Conservation (phyloP, 129 eudicot species). For the Lonicera japonica region DNA sequence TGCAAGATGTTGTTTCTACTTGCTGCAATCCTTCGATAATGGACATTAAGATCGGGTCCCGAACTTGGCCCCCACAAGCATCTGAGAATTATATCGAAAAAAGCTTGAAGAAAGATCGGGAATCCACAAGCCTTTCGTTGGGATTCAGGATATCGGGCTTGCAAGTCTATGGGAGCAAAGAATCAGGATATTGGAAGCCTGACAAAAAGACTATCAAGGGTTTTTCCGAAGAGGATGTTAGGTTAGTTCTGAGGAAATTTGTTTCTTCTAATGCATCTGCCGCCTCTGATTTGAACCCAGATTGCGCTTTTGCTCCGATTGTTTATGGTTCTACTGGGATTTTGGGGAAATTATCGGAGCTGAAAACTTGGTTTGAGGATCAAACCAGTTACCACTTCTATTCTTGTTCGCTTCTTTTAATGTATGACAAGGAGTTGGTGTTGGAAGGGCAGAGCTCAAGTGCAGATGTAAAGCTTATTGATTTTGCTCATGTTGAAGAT, state of each 20-base stretch:
- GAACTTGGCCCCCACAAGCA: constrained; percentile 67
- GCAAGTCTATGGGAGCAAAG: constrained; percentile 34
- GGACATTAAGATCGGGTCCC: constrained; percentile 80
- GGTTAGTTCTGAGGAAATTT: constrained; percentile 40
- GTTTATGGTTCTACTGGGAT: constrained; percentile 71
- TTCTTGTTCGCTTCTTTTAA: constrained; percentile 65
- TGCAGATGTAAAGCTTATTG: constrained; percentile 61
- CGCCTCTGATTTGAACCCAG: constrained; percentile 19
- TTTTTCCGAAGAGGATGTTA: constrained; percentile 42
- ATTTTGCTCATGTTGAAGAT: constrained; percentile 73
- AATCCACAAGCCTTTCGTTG: constrained; percentile 38
- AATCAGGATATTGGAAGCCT: constrained; percentile 67
- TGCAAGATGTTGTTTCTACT: constrained; percentile 47
- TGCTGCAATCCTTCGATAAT: constrained; percentile 51
- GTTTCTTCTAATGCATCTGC: constrained; percentile 35
- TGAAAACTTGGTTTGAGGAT: constrained; percentile 86
- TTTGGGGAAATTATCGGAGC: constrained; percentile 64
- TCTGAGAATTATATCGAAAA: constrained; percentile 55
- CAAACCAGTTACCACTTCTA: constrained; percentile 65
- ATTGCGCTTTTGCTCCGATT: constrained; percentile 37
- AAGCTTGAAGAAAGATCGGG: constrained; percentile 59
- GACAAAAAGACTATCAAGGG: constrained; percentile 27
- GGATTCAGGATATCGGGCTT: constrained; percentile 79
- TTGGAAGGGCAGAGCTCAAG: constrained; percentile 25
- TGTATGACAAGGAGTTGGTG: constrained; percentile 44